Percentiles rank a stretch among this genome's conserved stretches.
phyloP scores from a whole-genome alignment of 345 rosid genomes.

The Corymbia maculata region DNA sequence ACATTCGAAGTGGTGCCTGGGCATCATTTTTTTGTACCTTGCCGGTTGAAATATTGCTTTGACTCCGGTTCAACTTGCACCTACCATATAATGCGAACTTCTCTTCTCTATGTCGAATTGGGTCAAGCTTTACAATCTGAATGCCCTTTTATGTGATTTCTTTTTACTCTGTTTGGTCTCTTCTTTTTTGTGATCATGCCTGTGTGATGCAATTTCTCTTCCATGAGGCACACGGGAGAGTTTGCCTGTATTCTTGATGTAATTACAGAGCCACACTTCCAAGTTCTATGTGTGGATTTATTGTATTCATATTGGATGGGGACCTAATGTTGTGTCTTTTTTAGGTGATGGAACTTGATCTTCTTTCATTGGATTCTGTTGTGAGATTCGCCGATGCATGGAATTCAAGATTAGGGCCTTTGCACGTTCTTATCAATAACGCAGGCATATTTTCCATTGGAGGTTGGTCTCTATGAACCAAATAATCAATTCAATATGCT shows the following conservation, averaged over 20 bases:
- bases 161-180: background rate
- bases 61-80: background rate
- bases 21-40: background rate
- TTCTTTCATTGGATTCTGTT: constrained; percentile 80
- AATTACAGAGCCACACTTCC: background rate
- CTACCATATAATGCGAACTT: background rate
- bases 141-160: background rate
- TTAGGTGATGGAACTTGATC: constrained; percentile 94
- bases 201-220: background rate
- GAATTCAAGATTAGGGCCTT: constrained; percentile 55
- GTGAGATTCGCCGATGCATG: constrained; percentile 57
- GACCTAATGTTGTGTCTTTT: background rate
- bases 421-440: constrained; percentile 84
- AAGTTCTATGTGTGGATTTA: background rate
- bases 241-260: background rate
- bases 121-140: background rate
- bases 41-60: background rate
- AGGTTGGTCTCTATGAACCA: constrained; percentile 28
- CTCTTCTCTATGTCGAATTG: background rate
- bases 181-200: background rate
- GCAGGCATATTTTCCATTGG: constrained; percentile 95
- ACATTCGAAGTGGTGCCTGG: background rate
- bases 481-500: background rate
- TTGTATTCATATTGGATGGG: background rate
- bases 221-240: background rate